Evolutionary conservation across 768 basidiomycete species (phyloP).

Genomic region (Leccinellum rugosiceps): DNA sequence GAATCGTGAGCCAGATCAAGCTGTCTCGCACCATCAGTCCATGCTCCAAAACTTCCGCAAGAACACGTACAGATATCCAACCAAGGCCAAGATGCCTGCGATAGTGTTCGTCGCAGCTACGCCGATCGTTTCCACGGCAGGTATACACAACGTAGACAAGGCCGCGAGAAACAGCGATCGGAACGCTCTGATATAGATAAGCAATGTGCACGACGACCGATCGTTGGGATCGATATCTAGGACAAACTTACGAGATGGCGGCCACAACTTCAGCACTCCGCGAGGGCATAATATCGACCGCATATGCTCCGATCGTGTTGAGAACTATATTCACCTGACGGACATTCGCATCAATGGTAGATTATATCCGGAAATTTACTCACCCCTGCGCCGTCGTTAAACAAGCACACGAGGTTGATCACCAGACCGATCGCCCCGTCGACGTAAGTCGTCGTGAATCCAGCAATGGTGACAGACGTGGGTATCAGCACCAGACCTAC

Average conservation of each 20-base stretch:
- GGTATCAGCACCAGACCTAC: conserved; percentile 53
- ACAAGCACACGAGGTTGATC: conserved; percentile 53
- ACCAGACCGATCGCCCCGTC: conserved; percentile 47
- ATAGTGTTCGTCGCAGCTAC: conserved; percentile 47
- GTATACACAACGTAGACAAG: conserved; percentile 17
- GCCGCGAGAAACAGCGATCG: conserved; percentile 22
- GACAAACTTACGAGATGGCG: conserved; percentile 44
- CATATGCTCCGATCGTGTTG: conserved; percentile 53
- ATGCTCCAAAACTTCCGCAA: not conserved
- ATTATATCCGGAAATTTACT: conserved; percentile 11
- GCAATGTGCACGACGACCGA: not conserved
- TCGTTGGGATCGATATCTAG: not conserved
- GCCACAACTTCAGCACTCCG: conserved; percentile 63
- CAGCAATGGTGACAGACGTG: conserved; percentile 45
- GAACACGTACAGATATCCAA: conserved; percentile 50
- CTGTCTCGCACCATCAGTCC: conserved; percentile 30
- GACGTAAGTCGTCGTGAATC: conserved; percentile 50
- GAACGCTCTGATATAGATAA: conserved; percentile 12
- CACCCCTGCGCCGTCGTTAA: conserved; percentile 64
- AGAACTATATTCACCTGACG: conserved; percentile 54
- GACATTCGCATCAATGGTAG: not conserved
- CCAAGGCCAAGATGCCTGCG: conserved; percentile 44
- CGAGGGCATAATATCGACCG: conserved; percentile 56
- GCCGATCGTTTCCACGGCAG: conserved; percentile 52
- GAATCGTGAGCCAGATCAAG: conserved; percentile 49